Evolutionary conservation across 805 yeast genomes (phyloP).

Genomic region (Metschnikowia chrysomelidarum): DNA sequence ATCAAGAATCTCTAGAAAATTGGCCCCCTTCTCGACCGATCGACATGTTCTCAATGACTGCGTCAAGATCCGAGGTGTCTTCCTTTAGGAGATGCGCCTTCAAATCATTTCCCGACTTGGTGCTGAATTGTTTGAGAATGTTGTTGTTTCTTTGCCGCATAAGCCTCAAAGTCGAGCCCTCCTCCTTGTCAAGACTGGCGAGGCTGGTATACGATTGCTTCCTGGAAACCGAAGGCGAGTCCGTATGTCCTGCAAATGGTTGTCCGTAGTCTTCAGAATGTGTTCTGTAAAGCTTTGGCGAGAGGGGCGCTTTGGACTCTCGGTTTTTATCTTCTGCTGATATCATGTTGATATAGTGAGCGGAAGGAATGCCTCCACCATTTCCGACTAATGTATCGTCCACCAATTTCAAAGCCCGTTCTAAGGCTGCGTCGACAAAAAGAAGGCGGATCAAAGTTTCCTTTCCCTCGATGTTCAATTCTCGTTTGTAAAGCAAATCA

Average conservation of each 20-base stretch:
- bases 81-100: conserved; percentile 30
- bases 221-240: conserved; percentile 15
- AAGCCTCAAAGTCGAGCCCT: conserved; percentile 41
- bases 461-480: conserved; percentile 65
- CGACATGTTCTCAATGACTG: conserved; percentile 31
- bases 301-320: conserved; percentile 7
- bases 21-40: conserved; percentile 34
- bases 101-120: conserved; percentile 39
- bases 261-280: conserved; percentile 6
- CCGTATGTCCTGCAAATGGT: conserved; percentile 10
- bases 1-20: conserved; percentile 25
- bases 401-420: conserved; percentile 48
- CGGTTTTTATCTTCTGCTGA: conserved; percentile 27
- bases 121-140: conserved; percentile 14
- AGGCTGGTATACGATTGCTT: conserved; percentile 27
- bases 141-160: conserved; percentile 21
- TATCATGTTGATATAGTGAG: conserved; percentile 15
- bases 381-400: conserved; percentile 32
- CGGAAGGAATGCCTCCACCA: conserved; percentile 13
- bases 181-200: conserved; percentile 36
- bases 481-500: conserved; percentile 52
- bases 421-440: conserved; percentile 66
- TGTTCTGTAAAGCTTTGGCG: conserved; percentile 6
- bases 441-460: conserved; percentile 70
- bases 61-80: conserved; percentile 34